Evolutionary conservation across 208 protist genomes (phyloP).

Genomic region (Acanthamoeba culbertsoni): DNA sequence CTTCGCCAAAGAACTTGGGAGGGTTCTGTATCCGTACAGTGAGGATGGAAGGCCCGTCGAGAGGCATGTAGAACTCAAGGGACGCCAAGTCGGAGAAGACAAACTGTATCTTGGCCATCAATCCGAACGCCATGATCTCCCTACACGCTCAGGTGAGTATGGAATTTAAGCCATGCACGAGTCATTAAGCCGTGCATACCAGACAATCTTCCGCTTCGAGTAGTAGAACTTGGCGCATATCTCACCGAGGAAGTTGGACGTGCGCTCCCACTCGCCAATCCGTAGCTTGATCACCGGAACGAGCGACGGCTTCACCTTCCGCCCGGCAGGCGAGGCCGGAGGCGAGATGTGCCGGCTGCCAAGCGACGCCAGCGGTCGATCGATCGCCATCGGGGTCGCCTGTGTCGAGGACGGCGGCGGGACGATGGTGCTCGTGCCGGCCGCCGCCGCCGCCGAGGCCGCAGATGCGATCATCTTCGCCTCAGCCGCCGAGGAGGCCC

Average conservation of each 20-base stretch:
- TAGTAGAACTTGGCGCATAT: conserved; percentile 43
- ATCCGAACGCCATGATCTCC: conserved; percentile 5
- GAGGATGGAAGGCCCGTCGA: background rate
- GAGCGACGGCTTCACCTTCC: background rate
- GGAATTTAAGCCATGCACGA: background rate
- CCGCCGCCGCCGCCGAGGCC: background rate
- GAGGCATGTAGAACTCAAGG: conserved; percentile 4
- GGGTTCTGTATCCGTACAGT: background rate
- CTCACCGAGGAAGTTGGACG: background rate
- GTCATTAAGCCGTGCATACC: background rate
- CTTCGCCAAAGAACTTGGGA: conserved; percentile 8
- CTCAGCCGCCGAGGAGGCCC: background rate
- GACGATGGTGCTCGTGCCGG: background rate
- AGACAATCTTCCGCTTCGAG: background rate
- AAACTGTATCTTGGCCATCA: conserved; percentile 17
- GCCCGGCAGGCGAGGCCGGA: background rate
- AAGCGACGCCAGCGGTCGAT: background rate
- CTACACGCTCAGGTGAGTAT: background rate
- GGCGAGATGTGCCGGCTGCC: background rate
- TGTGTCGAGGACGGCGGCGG: background rate
- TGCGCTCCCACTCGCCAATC: background rate
- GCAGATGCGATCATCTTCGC: background rate
- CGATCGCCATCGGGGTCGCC: background rate
- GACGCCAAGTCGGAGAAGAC: background rate
- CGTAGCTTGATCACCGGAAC: background rate